These are phyloP conservation scores for Serpula lacrymans DNA, from an alignment of 768 basidiomycete species.

Conservation along the genomic window DNA sequence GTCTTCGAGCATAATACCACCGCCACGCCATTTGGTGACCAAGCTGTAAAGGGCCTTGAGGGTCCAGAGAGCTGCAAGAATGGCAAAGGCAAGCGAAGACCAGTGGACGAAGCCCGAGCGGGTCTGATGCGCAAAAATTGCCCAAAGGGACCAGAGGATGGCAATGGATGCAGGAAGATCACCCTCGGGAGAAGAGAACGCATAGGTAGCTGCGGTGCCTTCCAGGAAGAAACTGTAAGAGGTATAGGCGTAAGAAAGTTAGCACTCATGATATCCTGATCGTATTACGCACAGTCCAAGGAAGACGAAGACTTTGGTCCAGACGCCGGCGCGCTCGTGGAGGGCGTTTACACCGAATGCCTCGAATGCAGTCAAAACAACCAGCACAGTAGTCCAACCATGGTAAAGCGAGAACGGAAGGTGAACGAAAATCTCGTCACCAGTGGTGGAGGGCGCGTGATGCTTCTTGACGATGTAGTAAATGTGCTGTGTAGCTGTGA, in stretches of 20 bases:
- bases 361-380: slow-evolving; percentile 79
- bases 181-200: slow-evolving; percentile 86
- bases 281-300: slow-evolving; percentile 65
- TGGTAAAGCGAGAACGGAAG: slow-evolving; percentile 96
- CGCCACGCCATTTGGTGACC: slow-evolving; percentile 39
- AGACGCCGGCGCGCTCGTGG: slow-evolving; percentile 65
- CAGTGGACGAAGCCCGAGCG: slow-evolving; percentile 80
- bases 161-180: slow-evolving; percentile 91
- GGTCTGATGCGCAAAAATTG: slow-evolving; percentile 78
- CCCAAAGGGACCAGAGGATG: slow-evolving; percentile 91
- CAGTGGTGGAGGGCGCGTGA: slow-evolving; percentile 56
- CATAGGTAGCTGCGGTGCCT: slow-evolving; percentile 89
- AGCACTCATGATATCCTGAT: too few relatives aligned
- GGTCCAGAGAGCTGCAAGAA: slow-evolving; percentile 83
- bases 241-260: slow-evolving; percentile 5
- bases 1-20: slow-evolving; percentile 66
- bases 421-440: slow-evolving; percentile 88
- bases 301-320: slow-evolving; percentile 96
- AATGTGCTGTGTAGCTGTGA: slow-evolving; percentile 56
- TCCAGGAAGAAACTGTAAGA: slow-evolving; percentile 80
- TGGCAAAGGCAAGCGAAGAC: slow-evolving; percentile 80
- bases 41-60: slow-evolving; percentile 68
- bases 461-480: slow-evolving; percentile 94
- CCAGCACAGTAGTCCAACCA: slow-evolving; percentile 86
- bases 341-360: slow-evolving; percentile 83